phyloP scores from a whole-genome alignment of 2,329 filamentous ascomycete species.

The Clonostachys sp. region DNA sequence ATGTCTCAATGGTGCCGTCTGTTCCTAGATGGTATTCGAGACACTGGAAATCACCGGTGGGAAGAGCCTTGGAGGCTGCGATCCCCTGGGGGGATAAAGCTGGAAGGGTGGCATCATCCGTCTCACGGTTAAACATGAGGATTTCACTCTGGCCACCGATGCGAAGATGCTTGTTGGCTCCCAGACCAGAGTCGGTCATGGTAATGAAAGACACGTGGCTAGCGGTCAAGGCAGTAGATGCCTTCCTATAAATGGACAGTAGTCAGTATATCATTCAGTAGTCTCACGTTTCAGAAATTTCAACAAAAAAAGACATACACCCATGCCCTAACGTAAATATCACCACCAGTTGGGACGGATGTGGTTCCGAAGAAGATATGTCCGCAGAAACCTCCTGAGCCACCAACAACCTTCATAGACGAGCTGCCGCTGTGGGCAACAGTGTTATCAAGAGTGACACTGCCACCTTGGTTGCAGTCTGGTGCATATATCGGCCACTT shows the following conservation, averaged over 20 bases:
- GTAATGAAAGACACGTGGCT: constrained; percentile 60
- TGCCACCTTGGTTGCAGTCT: constrained; percentile 57
- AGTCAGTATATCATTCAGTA: too few species aligned
- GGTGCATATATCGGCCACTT: constrained; percentile 55
- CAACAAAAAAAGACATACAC: constrained; percentile 33
- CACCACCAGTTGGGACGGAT: constrained; percentile 46
- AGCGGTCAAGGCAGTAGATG: constrained; percentile 49
- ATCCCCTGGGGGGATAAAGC: constrained; percentile 56
- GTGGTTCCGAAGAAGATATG: constrained; percentile 59
- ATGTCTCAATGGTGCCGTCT: constrained; percentile 56
- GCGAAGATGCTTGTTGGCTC: constrained; percentile 53
- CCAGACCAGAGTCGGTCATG: constrained; percentile 54
- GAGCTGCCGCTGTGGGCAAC: constrained; percentile 52
- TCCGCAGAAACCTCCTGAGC: constrained; percentile 49
- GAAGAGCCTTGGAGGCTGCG: constrained; percentile 44
- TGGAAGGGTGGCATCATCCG: constrained; percentile 57
- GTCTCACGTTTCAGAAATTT: too few species aligned
- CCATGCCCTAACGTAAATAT: constrained; percentile 51
- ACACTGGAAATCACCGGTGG: constrained; percentile 49
- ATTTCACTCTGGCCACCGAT: constrained; percentile 58
- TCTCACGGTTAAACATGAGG: constrained; percentile 61
- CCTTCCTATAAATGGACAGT: constrained; percentile 36
- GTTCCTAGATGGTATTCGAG: constrained; percentile 57
- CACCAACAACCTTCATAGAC: constrained; percentile 48
- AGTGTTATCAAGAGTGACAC: constrained; percentile 49